Evolutionary conservation across 2,329 filamentous ascomycete species (phyloP).

Genomic region (Botrytis paeoniae): DNA sequence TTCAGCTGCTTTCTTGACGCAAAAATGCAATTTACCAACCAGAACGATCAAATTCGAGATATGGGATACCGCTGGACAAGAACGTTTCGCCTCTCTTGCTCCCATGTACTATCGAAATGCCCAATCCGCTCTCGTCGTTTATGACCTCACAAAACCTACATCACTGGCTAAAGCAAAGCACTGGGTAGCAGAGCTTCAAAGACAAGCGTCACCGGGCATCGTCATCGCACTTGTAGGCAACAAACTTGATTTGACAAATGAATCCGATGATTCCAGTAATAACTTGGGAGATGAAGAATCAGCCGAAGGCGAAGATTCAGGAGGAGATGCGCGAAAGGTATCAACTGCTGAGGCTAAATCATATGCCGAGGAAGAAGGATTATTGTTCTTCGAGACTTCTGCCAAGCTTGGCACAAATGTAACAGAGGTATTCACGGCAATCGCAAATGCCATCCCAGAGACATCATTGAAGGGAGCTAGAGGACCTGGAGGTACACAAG

Average conservation of each 20-base stretch:
- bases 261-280: constrained; percentile 47
- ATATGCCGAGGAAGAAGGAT: constrained; percentile 90
- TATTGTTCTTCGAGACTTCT: constrained; percentile 97
- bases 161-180: constrained; percentile 96
- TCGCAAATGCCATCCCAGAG: constrained; percentile 96
- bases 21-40: constrained; percentile 95
- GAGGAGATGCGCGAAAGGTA: constrained; percentile 80
- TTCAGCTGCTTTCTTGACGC: constrained; percentile 90
- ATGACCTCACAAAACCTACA: constrained; percentile 95
- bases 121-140: constrained; percentile 94
- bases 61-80: constrained; percentile 97
- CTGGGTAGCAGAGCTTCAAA: constrained; percentile 96
- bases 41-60: constrained; percentile 93
- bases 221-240: constrained; percentile 97
- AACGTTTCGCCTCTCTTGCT: constrained; percentile 92
- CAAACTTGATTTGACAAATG: constrained; percentile 84
- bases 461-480: constrained; percentile 88
- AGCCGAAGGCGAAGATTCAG: constrained; percentile 55
- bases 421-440: constrained; percentile 93
- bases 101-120: constrained; percentile 99
- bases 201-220: constrained; percentile 92
- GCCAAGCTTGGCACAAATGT: constrained; percentile 96
- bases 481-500: constrained; percentile 60
- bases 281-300: constrained; percentile 47
- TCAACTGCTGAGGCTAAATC: constrained; percentile 85